Percentiles rank a stretch among this genome's conserved stretches.
phyloP scores from a whole-genome alignment of 768 basidiomycete species.

The Russula brevipes region DNA sequence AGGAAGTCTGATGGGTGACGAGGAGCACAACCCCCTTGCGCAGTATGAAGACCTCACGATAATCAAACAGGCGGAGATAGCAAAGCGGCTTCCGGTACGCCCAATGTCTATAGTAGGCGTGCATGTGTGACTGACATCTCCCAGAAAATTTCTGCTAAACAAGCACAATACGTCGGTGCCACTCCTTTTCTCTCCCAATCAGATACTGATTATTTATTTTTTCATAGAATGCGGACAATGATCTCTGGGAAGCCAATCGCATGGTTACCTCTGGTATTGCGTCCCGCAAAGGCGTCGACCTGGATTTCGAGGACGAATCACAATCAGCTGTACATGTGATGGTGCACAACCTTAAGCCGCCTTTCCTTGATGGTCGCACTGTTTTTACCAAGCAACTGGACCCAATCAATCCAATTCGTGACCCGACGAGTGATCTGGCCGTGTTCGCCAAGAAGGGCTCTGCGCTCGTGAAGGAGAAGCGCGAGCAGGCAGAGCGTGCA shows the following conservation, averaged over 20 bases:
- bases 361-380: constrained; percentile 93
- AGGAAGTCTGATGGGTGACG: constrained; percentile 78
- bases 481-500: constrained; percentile 92
- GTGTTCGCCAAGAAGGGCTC: constrained; percentile 97
- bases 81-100: constrained; percentile 66
- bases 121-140: constrained; percentile 24
- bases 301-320: constrained; percentile 94
- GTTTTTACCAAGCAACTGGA: constrained; percentile 96
- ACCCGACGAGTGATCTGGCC: constrained; percentile 91
- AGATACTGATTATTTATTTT: constrained; percentile 20
- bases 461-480: constrained; percentile 86
- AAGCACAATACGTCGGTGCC: constrained; percentile 86
- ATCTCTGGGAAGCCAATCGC: constrained; percentile 97
- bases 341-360: constrained; percentile 94
- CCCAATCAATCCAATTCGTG: constrained; percentile 94
- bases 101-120: background rate
- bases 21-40: constrained; percentile 87
- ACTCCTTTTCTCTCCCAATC: background rate
- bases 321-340: constrained; percentile 97
- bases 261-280: constrained; percentile 96
- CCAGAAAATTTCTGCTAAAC: constrained; percentile 78
- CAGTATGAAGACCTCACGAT: constrained; percentile 84
- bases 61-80: constrained; percentile 68
- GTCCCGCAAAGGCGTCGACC: constrained; percentile 77
- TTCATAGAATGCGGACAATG: constrained; percentile 89